phyloP scores from a whole-genome alignment of 2,329 filamentous ascomycete species.

The Monilinia laxa region DNA sequence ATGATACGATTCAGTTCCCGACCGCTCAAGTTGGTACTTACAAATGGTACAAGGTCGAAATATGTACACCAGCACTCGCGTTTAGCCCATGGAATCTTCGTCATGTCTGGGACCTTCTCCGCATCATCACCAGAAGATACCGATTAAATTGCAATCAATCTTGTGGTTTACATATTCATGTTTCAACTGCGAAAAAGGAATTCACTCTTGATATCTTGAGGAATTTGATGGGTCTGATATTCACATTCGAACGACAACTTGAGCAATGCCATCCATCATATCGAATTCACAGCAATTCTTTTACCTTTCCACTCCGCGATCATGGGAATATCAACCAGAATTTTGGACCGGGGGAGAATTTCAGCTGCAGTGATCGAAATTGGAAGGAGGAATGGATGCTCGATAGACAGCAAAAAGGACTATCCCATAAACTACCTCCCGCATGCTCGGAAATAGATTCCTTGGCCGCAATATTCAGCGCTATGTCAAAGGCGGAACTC shows the following conservation, averaged over 20 bases:
- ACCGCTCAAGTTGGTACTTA: slow-evolving; percentile 5
- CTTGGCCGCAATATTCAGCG: slow-evolving; percentile 5
- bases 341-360: slow-evolving; percentile 5
- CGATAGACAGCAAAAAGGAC: background rate
- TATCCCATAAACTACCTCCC: background rate
- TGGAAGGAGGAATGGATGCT: background rate
- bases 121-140: slow-evolving; percentile 26
- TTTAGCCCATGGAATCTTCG: slow-evolving; percentile 20
- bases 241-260: slow-evolving; percentile 37
- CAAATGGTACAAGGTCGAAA: slow-evolving; percentile 27
- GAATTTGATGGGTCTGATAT: slow-evolving; percentile 36
- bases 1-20: slow-evolving; percentile 19
- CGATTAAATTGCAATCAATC: slow-evolving; percentile 32
- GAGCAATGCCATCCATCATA: slow-evolving; percentile 34
- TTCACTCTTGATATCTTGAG: slow-evolving; percentile 35
- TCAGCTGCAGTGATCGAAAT: slow-evolving; percentile 1
- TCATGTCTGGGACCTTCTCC: slow-evolving; percentile 23
- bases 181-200: slow-evolving; percentile 35
- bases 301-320: slow-evolving; percentile 15
- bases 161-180: slow-evolving; percentile 40
- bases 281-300: slow-evolving; percentile 7
- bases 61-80: slow-evolving; percentile 28
- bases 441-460: background rate
- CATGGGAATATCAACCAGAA: slow-evolving; percentile 5
- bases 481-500: slow-evolving; percentile 4